These are phyloP conservation scores for Backusella macrospora DNA, from an alignment of 192 early-diverging fungal species.

Conservation along the genomic window DNA sequence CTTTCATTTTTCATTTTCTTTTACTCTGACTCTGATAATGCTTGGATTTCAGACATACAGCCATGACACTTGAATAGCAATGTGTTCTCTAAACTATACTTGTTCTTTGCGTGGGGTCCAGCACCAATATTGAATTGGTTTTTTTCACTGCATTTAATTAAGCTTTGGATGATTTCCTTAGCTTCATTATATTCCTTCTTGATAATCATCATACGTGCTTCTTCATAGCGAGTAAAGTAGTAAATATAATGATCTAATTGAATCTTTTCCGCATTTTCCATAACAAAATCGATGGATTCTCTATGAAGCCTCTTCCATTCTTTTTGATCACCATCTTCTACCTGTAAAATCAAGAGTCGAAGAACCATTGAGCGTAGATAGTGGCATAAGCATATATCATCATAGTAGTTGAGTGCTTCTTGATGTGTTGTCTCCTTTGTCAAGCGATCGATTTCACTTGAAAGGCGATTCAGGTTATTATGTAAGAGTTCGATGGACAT, in stretches of 20 bases:
- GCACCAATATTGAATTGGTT: slow-evolving; percentile 29
- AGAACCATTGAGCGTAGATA: slow-evolving; percentile 68
- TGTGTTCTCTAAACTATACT: slow-evolving; percentile 68
- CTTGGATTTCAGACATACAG: slow-evolving; percentile 39
- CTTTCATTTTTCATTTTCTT: neutral
- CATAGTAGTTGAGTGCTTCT: slow-evolving; percentile 60
- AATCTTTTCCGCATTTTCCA: slow-evolving; percentile 59
- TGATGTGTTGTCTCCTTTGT: slow-evolving; percentile 38
- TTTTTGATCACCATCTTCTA: slow-evolving; percentile 33
- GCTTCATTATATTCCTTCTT: slow-evolving; percentile 45
- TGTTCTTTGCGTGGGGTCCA: slow-evolving; percentile 56
- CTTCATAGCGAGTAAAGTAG: slow-evolving; percentile 59
- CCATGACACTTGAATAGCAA: slow-evolving; percentile 65
- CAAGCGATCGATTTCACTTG: slow-evolving; percentile 45
- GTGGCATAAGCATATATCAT: slow-evolving; percentile 76
- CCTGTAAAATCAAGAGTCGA: slow-evolving; percentile 61
- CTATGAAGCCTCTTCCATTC: slow-evolving; percentile 20
- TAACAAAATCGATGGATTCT: slow-evolving; percentile 47
- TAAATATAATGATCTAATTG: slow-evolving; percentile 66
- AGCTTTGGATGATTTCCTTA: slow-evolving; percentile 50
- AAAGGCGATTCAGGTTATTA: slow-evolving; percentile 47
- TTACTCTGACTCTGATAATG: neutral
- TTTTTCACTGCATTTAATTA: slow-evolving; percentile 46
- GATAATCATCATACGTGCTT: slow-evolving; percentile 57
- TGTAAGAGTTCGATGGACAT: slow-evolving; percentile 57